Evolutionary conservation across 2,329 filamentous ascomycete genomes (phyloP), one percentile per base, ranked within the genome.

Genomic region (Arthrobotrys sphaeroides): DNA sequence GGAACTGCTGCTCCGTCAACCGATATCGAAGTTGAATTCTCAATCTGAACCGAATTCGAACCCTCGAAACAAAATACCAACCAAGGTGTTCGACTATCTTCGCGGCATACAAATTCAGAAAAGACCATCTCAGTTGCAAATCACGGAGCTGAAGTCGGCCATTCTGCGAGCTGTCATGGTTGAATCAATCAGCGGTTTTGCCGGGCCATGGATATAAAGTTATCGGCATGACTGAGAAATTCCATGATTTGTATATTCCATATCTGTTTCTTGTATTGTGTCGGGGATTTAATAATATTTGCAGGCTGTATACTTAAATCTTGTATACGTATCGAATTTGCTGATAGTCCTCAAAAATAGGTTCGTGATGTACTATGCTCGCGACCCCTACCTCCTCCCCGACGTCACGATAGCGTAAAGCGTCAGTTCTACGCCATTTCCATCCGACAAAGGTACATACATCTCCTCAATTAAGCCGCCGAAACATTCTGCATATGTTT

Each of bases 51-150:
- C 0, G 64, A 75, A 9, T 69, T 59, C n/a, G 64, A 69, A 24
- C 38, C 72, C 5, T 36, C 72, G 1, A 62, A 68, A 22, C 64
- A 47, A 26, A 33, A 24, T 16, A 38, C 40, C 5, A 69, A 36
- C 4, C 10, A 9, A 5, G 43, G 43, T 5, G 31, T 69, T 16
- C 38, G 57, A 13, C 22, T 65, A 20, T 13, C 72, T 10, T 51
- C 64, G 22, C 18, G 49, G 38, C 31, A 64, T 31, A 68, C 55
- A 22, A 60, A 59, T 16, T 69, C 72, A 1, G 64, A 75, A 53
- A 49, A 68, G 31, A 75, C 70, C 9, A 75, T 75, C 31, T 57
- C 70, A 7, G 70, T 68, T 5, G 62, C 70, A 9, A 68, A 47
- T 31, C 49, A 69, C 53, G 64, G 72, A 7, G 57, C 64, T 16